A percentile compares a stretch with the other conserved stretches of the same genome.
Conservation (phyloP, 257 asterid genomes). For the Solanum bukasovii region DNA sequence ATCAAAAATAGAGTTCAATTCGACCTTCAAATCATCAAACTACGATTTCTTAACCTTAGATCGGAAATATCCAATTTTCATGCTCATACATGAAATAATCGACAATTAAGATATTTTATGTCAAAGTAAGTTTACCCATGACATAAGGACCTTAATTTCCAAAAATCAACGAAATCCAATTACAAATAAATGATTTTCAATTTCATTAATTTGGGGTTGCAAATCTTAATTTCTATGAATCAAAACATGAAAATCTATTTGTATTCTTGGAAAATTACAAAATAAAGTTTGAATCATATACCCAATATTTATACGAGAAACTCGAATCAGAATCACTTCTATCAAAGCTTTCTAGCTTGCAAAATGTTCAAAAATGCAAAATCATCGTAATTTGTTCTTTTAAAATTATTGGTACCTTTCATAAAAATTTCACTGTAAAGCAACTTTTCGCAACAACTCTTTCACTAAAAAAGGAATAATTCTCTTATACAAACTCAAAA, state of each 20-base stretch:
- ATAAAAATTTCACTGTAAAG: too few species aligned
- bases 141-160: too few species aligned
- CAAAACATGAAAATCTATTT: neutral
- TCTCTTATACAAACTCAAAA: neutral
- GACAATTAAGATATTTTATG: too few species aligned
- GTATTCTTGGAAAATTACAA: neutral
- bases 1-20: neutral
- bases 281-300: neutral
- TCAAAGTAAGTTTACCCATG: too few species aligned
- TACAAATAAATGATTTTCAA: too few species aligned
- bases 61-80: neutral
- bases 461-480: neutral
- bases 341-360: neutral
- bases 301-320: neutral
- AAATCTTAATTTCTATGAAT: neutral
- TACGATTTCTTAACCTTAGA: neutral
- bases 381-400: too few species aligned
- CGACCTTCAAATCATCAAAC: neutral
- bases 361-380: neutral
- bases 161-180: too few species aligned
- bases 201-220: too few species aligned
- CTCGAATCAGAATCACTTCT: neutral
- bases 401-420: too few species aligned
- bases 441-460: neutral
- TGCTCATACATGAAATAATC: neutral